Percentiles rank a stretch among this genome's conserved stretches.
Conservation (phyloP, 352 stramenopile genomes). For the Phytophthora fragariae region DNA sequence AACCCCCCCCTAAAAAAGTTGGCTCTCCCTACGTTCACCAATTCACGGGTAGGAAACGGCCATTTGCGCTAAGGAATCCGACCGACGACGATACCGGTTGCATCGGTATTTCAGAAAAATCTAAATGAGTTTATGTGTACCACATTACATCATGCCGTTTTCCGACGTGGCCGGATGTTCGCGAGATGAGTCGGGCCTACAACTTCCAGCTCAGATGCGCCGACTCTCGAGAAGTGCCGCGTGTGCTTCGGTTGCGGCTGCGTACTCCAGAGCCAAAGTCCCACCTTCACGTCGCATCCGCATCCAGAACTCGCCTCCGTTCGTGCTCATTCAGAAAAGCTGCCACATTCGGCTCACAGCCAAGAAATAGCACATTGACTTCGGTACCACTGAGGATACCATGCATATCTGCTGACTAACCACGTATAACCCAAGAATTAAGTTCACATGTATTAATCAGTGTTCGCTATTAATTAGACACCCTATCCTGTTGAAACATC, state of each 20-base stretch:
- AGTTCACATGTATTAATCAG: too few species aligned
- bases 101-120: neutral
- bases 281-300: constrained; percentile 46
- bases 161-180: too few species aligned
- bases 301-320: constrained; percentile 11
- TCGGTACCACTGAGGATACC: neutral
- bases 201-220: too few species aligned
- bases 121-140: too few species aligned
- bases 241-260: constrained; percentile 45
- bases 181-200: too few species aligned
- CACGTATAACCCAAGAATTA: too few species aligned
- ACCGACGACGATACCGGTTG: neutral
- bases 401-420: neutral
- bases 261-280: constrained; percentile 55
- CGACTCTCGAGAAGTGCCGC: constrained; percentile 19
- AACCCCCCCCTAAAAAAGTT: too few species aligned
- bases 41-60: neutral
- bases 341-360: constrained; percentile 30
- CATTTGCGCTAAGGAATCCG: neutral
- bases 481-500: too few species aligned
- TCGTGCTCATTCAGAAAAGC: neutral
- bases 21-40: constrained; percentile 16
- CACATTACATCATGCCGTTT: too few species aligned
- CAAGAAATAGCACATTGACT: constrained; percentile 47
- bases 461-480: too few species aligned